Conservation (phyloP, 805 yeast genomes). For the Lipomyces chichibuensis region DNA sequence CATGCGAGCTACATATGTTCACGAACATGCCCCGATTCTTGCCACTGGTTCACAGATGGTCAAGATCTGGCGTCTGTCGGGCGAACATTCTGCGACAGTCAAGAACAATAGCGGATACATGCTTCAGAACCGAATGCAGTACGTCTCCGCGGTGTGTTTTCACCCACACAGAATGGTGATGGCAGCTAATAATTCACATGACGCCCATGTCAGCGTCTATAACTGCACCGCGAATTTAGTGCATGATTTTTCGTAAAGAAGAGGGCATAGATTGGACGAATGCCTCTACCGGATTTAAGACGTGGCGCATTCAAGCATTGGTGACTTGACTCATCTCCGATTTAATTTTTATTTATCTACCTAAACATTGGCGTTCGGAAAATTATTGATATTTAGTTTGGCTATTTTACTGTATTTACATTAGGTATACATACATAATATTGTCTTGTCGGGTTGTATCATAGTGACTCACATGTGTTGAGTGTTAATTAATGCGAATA, state of each 20-base stretch:
- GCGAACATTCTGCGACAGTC: slow-evolving; percentile 68
- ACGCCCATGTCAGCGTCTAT: slow-evolving; percentile 67
- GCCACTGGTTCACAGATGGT: slow-evolving; percentile 83
- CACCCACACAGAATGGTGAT: slow-evolving; percentile 96
- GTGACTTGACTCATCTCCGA: not conserved
- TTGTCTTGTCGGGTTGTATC: not conserved
- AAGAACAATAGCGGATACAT: slow-evolving; percentile 49
- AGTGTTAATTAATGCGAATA: not conserved
- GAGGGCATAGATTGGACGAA: not conserved
- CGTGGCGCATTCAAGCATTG: not conserved
- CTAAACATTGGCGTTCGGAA: not conserved
- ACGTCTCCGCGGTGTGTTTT: slow-evolving; percentile 68
- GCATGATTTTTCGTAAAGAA: slow-evolving; percentile 24
- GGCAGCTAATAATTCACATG: slow-evolving; percentile 83
- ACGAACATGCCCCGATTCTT: slow-evolving; percentile 95
- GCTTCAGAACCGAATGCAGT: slow-evolving; percentile 46
- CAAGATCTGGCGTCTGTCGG: slow-evolving; percentile 83
- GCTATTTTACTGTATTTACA: not conserved
- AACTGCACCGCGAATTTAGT: slow-evolving; percentile 38
- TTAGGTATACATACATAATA: not conserved
- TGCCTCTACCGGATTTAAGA: not conserved
- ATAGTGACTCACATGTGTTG: not conserved
- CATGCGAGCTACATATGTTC: slow-evolving; percentile 75
- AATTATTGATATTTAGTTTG: not conserved
- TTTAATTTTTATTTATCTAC: not conserved